phyloP scores from a whole-genome alignment of 768 basidiomycete genomes.

The Boletus tylopilopsis region DNA sequence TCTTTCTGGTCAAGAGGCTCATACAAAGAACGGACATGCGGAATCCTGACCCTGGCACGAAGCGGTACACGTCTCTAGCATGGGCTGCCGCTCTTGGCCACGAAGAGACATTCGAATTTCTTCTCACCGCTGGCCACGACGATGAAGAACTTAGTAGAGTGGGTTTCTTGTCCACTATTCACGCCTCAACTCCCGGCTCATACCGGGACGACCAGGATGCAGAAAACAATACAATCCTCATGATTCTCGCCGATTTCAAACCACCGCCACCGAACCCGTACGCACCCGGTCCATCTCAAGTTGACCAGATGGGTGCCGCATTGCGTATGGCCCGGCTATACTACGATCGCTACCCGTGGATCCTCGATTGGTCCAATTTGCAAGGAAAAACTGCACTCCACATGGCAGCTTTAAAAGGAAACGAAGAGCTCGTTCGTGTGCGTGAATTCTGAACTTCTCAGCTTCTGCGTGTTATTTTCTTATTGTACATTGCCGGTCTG shows the following conservation, averaged over 20 bases:
- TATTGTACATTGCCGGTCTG: slow-evolving; percentile 7
- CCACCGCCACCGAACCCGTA: slow-evolving; percentile 48
- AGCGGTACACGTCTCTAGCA: slow-evolving; percentile 81
- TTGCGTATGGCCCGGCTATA: slow-evolving; percentile 87
- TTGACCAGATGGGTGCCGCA: slow-evolving; percentile 66
- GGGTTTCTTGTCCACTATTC: slow-evolving; percentile 27
- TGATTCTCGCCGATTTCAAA: slow-evolving; percentile 84
- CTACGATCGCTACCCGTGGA: slow-evolving; percentile 80
- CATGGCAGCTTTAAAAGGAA: slow-evolving; percentile 83
- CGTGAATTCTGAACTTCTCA: slow-evolving; percentile 28
- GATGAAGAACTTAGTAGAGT: slow-evolving; percentile 91
- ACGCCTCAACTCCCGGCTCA: slow-evolving; percentile 15
- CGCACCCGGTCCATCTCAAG: slow-evolving; percentile 42
- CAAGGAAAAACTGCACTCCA: slow-evolving; percentile 91
- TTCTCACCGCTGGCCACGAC: slow-evolving; percentile 83
- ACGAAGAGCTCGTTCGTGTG: slow-evolving; percentile 85
- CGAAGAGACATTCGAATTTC: slow-evolving; percentile 91
- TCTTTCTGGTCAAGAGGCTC: slow-evolving; percentile 87
- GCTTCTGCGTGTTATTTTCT: slow-evolving; percentile 11
- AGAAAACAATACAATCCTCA: slow-evolving; percentile 90
- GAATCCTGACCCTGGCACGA: slow-evolving; percentile 76
- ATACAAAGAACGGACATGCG: slow-evolving; percentile 84
- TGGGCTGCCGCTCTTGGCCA: slow-evolving; percentile 89
- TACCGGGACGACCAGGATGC: slow-evolving; percentile 56
- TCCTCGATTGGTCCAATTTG: slow-evolving; percentile 89